Evolutionary conservation across 176 grass and related monocot species (phyloP).

Genomic region (Eremochloa ophiuroides): DNA sequence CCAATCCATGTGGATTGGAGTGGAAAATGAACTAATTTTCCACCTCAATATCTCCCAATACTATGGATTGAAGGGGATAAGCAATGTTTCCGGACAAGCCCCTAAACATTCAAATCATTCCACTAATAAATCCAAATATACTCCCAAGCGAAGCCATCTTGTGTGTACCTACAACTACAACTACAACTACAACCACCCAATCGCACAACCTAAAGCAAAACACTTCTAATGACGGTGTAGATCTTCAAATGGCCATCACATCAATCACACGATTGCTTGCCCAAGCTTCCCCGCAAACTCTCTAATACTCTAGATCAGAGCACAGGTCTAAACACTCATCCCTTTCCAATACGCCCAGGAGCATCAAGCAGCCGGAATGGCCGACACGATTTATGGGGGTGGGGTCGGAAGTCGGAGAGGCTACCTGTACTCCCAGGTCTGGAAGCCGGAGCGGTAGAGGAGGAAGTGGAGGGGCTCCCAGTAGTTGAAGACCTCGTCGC

Average conservation of each 20-base stretch:
- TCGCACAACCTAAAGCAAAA: not conserved
- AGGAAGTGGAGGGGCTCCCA: constrained; percentile 98
- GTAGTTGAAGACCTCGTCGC: constrained; percentile 99
- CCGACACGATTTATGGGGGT: not conserved
- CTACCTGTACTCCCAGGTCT: constrained; percentile 98
- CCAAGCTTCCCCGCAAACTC: not conserved
- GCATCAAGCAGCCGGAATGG: not conserved
- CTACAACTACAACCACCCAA: not conserved
- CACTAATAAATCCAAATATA: not conserved
- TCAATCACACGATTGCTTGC: not conserved
- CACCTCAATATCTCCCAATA: not conserved
- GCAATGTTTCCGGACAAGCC: not conserved
- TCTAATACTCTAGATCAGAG: not conserved
- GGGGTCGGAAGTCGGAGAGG: not conserved
- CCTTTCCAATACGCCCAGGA: not conserved
- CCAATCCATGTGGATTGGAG: not conserved
- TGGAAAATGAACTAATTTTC: not conserved
- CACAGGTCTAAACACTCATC: not conserved
- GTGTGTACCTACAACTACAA: not conserved
- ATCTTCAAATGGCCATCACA: constrained; percentile 1
- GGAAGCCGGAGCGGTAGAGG: constrained; percentile 93
- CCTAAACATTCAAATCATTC: constrained; percentile 1
- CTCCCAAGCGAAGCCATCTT: not conserved
- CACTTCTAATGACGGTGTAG: not conserved
- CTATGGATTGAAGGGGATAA: not conserved